Evolutionary conservation across 495 filamentous ascomycete genomes (phyloP), one percentile per base, ranked within the genome.

Genomic region (Stereocaulon alpinum): DNA sequence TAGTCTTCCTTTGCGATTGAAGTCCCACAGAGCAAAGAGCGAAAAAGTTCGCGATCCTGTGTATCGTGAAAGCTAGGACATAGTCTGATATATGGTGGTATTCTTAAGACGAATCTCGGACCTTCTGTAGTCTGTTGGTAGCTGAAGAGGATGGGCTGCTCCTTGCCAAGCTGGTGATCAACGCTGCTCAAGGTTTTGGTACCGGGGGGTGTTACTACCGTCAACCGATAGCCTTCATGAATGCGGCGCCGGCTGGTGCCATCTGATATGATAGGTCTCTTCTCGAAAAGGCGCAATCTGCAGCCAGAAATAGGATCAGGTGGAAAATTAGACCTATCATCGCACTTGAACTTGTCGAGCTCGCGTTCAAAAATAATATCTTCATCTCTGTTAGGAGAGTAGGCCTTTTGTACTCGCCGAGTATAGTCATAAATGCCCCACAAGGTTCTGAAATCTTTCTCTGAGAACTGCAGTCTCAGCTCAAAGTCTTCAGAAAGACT

Each of bases 361-460:
- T 75, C 81, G 2, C 74, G 79, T 63, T 86, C 82, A 68, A 83
- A 86, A 1, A 85, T 75, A 41, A 84, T 58, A 9, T 72, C 75
- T 69, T 95, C 90, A 27, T 85, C 82, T 27, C 77, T 71, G 24
- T 81, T 75, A 0, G 80, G 80, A 15, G 82, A 80, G n/a, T 91
- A 74, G 56, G 76, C 85, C 14, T 76, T 74, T 63, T 89, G 84
- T 0, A 90, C 81, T 64, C 85, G 86, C 37, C 78, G 79, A 24
- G 85, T 86, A 62, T 91, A 88, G 54, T 93, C 87, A 59, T 86
- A 86, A 65, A 93, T 88, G 61, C 83, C 84, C 82, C 86, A 89
- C 15, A 95, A 68, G 24, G 77, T 82, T 59, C 82, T 82, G 73
- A 86, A 92, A 64, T 91, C 87, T 11, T 79, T 75, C 66, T 90